Evolutionary conservation across 2,329 filamentous ascomycete species (phyloP), one percentile per base, ranked within the genome.

Genomic region (Rosellinia necatrix): DNA sequence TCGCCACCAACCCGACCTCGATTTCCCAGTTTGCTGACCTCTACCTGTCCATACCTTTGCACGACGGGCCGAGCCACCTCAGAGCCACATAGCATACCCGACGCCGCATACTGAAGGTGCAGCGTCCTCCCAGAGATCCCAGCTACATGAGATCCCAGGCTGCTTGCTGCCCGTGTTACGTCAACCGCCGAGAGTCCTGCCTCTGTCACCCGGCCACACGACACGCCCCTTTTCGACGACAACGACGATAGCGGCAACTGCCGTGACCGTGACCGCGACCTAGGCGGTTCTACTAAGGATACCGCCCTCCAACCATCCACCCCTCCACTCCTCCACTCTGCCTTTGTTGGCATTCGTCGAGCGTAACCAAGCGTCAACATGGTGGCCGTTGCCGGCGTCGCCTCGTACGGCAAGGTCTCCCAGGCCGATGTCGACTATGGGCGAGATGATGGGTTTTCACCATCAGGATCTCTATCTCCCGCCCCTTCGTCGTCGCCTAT

Each of bases 401-500:
- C 60, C 48, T 56, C 53, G 15, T 64, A 69, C 53, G 66, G 66
- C 49, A 59, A 66, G 53, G 17, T 66, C 25, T 40, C 64, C 21
- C 67, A 69, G 53, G 57, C 64, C 35, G 65, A 69, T 41, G 59
- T 63, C 38, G 66, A 65, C 43, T 62, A 65, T 34, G 64, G 68
- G 53, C 61, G 55, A 59, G 64, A 63, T 24, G 59, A 63, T 42
- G 60, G 52, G 42, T 58, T 54, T 21, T 68, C 68, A 12, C 63
- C 64, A 35, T 63, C 65, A 21, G 51, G 55, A 17, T 66, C 67
- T 17, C 56, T 66, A 12, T 70, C 68, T 27, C 66, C 68, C 10
- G 63, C 64, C 8, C 64, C 50, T 41, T 70, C 69, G 32, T 66
- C 65, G n/a, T 71, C 68, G 46, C 67, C 69, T 6, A 68, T 70